Base-by-base conservation (phyloP, 2,329 filamentous ascomycete genomes). In the Penicillium polonicum region DNA sequence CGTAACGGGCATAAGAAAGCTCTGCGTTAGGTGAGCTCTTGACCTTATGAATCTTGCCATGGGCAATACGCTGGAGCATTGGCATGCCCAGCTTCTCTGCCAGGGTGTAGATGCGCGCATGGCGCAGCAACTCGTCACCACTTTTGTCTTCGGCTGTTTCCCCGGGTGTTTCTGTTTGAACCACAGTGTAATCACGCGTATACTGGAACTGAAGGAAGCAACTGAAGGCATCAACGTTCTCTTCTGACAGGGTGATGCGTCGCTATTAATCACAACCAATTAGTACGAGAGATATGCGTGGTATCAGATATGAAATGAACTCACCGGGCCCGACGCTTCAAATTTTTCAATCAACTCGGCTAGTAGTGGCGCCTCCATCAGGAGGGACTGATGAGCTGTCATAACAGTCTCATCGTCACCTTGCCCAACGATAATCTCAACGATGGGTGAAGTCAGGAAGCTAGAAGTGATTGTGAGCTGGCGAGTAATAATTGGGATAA, bases 1-100 rank as follows among this genome's bases (percentile, higher is more conserved):
- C 89, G 78, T 92, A 97, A 72, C 91, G 86, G 9, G 92, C 92
- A 75, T 96, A 97, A 27, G 88, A 86, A 70, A 97, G 92, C 80
- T 97, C 92, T 74, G 91, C 92, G 77, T 88, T 88, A 36, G 91
- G 91, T 0, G 90, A 95, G 44, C 88, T 91, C 70, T 92, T 88
- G 68, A 96, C 89, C 73, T 90, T 90, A 80, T 96, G 91, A 68
- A 97, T 96, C 81, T 97, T 97, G 72, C 85, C 87, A 72, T 90
- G 90, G 2, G 92, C 88, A 29, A 96, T 85, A 19, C 82, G 84
- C 75, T 90, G 90, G 61, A 97, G 85, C 10, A 80, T 79, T 0
- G 80, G 76, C 48, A 91, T 78, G 41, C 85, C 83, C 60, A 94
- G 87, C 75, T 89, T 91, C 68, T 92, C 88, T 25, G 91, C 92